phyloP scores from a whole-genome alignment of 495 filamentous ascomycete species.

The Penicillium atrosanguineum region DNA sequence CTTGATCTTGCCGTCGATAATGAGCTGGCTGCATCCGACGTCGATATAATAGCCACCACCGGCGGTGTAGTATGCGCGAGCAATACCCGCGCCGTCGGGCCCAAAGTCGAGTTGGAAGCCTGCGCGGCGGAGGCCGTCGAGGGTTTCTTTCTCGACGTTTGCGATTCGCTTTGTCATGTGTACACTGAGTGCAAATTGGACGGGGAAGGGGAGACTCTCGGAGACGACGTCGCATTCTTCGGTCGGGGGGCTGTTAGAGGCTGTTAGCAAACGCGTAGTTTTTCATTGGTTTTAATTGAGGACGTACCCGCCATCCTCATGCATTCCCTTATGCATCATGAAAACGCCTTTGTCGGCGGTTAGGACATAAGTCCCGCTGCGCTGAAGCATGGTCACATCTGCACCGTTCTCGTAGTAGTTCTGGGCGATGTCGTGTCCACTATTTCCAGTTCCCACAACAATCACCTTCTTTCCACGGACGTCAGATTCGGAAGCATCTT shows the following conservation, averaged over 20 bases:
- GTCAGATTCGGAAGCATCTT: constrained; percentile 33
- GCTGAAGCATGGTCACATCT: constrained; percentile 76
- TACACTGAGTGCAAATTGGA: constrained; percentile 55
- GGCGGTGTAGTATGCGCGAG: constrained; percentile 66
- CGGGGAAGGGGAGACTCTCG: constrained; percentile 54
- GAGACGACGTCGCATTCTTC: constrained; percentile 63
- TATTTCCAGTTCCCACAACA: constrained; percentile 82
- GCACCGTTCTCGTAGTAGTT: constrained; percentile 74
- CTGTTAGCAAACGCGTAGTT: constrained; percentile 1
- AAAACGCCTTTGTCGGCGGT: constrained; percentile 57
- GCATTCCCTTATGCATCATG: constrained; percentile 55
- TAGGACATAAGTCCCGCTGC: constrained; percentile 72
- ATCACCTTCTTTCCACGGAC: constrained; percentile 63
- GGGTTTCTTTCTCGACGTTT: constrained; percentile 49
- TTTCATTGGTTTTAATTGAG: neutral
- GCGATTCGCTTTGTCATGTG: constrained; percentile 48
- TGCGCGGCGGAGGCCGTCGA: constrained; percentile 60
- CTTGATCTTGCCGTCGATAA: constrained; percentile 71
- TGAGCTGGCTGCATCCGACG: constrained; percentile 66
- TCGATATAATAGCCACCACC: constrained; percentile 83
- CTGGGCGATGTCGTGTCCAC: constrained; percentile 80
- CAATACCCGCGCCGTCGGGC: constrained; percentile 60
- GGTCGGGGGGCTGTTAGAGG: constrained; percentile 31
- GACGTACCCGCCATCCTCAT: constrained; percentile 55
- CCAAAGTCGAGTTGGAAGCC: constrained; percentile 71